phyloP scores from a whole-genome alignment of 2,329 filamentous ascomycete species.

The Fusarium hainanense region DNA sequence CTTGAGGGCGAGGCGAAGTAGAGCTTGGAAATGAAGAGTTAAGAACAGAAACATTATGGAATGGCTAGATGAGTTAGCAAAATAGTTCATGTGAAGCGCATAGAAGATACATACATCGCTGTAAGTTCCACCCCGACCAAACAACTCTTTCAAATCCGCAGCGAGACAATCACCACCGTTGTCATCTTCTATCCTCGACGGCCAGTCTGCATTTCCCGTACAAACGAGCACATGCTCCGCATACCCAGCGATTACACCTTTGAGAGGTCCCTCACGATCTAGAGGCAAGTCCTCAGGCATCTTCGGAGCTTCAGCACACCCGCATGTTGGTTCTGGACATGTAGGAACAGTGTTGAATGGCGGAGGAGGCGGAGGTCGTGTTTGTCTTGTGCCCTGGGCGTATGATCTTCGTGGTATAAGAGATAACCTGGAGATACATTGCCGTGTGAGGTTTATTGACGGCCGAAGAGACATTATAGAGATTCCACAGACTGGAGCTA shows the following conservation, averaged over 20 bases:
- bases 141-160: conserved; percentile 75
- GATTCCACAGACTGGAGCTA: background rate
- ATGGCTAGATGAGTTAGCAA: conserved; percentile 74
- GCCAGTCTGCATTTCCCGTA: conserved; percentile 84
- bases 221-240: conserved; percentile 85
- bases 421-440: conserved; percentile 17
- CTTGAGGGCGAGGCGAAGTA: conserved; percentile 54
- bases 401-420: conserved; percentile 21
- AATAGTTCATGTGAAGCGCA: background rate
- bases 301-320: conserved; percentile 73
- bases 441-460: conserved; percentile 26
- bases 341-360: conserved; percentile 59
- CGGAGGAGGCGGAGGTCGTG: conserved; percentile 38
- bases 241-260: conserved; percentile 82
- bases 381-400: conserved; percentile 29
- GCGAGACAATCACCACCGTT: conserved; percentile 73
- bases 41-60: conserved; percentile 81
- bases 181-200: conserved; percentile 85
- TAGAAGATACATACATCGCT: conserved; percentile 66
- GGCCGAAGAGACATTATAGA: conserved; percentile 32
- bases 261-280: conserved; percentile 75
- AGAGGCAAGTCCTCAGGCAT: conserved; percentile 78
- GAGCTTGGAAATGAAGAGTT: conserved; percentile 79
- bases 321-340: conserved; percentile 82
- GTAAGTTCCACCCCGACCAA: conserved; percentile 73